phyloP scores from a whole-genome alignment of 805 yeast species.

The Limtongia smithiae region DNA sequence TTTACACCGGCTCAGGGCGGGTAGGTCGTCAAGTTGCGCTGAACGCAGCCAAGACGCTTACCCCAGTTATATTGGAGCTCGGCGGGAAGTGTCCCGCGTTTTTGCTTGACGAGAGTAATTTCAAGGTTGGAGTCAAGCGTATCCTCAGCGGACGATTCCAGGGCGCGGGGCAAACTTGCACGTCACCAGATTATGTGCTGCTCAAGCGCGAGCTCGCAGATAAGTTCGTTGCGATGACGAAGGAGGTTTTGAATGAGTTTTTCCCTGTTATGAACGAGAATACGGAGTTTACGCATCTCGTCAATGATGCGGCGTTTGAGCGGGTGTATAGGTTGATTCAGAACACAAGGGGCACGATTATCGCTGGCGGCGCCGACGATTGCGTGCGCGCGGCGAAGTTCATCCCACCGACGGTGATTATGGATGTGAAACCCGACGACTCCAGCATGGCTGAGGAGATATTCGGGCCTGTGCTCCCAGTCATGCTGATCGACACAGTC shows the following conservation, averaged over 20 bases:
- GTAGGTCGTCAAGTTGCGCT: conserved; percentile 76
- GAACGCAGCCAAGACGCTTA: conserved; percentile 79
- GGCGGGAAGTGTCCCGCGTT: conserved; percentile 93
- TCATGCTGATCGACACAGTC: conserved; percentile 52
- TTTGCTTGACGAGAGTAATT: conserved; percentile 50
- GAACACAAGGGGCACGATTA: conserved; percentile 32
- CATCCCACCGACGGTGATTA: conserved; percentile 72
- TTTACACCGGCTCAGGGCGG: conserved; percentile 75
- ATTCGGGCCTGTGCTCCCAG: conserved; percentile 83
- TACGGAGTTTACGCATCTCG: conserved; percentile 56
- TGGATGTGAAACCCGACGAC: conserved; percentile 62
- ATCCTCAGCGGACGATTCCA: conserved; percentile 72
- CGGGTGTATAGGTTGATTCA: conserved; percentile 46
- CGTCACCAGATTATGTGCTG: conserved; percentile 74
- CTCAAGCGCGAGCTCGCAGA: conserved; percentile 43
- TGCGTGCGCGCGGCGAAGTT: conserved; percentile 43
- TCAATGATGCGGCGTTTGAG: conserved; percentile 52
- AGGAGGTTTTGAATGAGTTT: conserved; percentile 44
- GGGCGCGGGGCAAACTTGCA: conserved; percentile 89
- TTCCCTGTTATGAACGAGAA: conserved; percentile 41
- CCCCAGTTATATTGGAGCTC: conserved; percentile 79
- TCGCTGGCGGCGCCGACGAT: conserved; percentile 32
- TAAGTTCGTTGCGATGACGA: conserved; percentile 46
- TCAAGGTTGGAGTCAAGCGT: conserved; percentile 51
- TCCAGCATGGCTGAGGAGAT: conserved; percentile 69